These are phyloP conservation scores for Scheffersomyces segobiensis DNA, from an alignment of 1,139 yeast genomes.

Conservation along the genomic window DNA sequence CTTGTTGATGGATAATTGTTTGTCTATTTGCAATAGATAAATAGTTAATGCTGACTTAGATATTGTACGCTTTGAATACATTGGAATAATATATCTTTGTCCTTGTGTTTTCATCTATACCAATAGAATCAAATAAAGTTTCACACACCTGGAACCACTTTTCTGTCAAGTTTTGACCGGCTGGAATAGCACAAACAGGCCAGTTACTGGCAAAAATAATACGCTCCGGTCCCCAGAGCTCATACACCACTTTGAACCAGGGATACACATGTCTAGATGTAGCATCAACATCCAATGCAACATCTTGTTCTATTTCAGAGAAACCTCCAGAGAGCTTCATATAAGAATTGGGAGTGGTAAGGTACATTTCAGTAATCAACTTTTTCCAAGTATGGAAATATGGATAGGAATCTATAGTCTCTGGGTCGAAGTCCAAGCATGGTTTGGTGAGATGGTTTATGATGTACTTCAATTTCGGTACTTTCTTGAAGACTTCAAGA, in stretches of 20 bases:
- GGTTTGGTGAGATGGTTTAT: conserved; percentile 45
- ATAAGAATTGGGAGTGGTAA: conserved; percentile 23
- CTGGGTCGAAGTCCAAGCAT: conserved; percentile 13
- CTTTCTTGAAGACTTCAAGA: conserved; percentile 15
- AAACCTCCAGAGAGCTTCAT: conserved; percentile 44
- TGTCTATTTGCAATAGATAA: conserved; percentile 10
- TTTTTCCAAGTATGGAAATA: conserved; percentile 17
- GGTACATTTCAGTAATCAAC: conserved; percentile 18
- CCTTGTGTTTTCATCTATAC: conserved; percentile 8
- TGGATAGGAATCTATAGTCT: conserved; percentile 7
- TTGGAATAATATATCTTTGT: neutral
- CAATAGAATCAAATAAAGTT: conserved; percentile 13
- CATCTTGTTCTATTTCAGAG: conserved; percentile 29
- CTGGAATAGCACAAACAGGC: conserved; percentile 36
- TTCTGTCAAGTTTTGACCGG: conserved; percentile 10
- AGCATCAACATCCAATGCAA: conserved; percentile 9
- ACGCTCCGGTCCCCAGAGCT: conserved; percentile 28
- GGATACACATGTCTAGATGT: conserved; percentile 25
- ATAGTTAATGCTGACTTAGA: neutral
- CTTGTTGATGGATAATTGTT: conserved; percentile 50
- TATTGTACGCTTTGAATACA: neutral
- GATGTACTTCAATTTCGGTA: conserved; percentile 26
- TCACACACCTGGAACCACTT: conserved; percentile 18
- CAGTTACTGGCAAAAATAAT: conserved; percentile 46
- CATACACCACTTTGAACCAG: conserved; percentile 26